Evolutionary conservation across 768 basidiomycete species (phyloP).

Genomic region (Kwoniella dendrophila): DNA sequence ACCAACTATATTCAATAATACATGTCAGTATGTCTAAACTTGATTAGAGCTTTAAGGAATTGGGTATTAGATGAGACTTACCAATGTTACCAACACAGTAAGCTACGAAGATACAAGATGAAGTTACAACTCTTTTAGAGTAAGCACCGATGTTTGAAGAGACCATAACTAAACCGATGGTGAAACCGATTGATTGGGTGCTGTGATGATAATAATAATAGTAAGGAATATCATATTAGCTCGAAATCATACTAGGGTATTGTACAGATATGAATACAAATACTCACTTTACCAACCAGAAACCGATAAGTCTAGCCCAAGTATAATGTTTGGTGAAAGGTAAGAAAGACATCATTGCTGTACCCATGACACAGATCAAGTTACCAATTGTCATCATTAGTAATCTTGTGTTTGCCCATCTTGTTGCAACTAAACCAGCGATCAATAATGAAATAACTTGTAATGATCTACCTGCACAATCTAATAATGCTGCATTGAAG

Average conservation of each 20-base stretch:
- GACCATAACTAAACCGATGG: conserved; percentile 56
- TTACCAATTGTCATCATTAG: conserved; percentile 54
- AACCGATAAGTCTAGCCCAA: conserved; percentile 53
- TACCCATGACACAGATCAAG: conserved; percentile 50
- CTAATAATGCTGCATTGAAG: conserved; percentile 54
- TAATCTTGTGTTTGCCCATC: conserved; percentile 49
- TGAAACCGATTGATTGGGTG: conserved; percentile 54
- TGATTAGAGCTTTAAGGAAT: too few species aligned
- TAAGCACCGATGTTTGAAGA: conserved; percentile 53
- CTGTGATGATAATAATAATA: conserved; percentile 4
- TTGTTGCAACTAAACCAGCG: conserved; percentile 53
- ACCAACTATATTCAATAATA: conserved; percentile 19
- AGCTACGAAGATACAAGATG: conserved; percentile 50
- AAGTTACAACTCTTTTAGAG: conserved; percentile 50
- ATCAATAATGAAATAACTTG: conserved; percentile 56
- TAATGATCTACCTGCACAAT: conserved; percentile 55
- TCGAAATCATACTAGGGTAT: not conserved
- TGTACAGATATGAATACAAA: not conserved
- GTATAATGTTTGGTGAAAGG: conserved; percentile 43
- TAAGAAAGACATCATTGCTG: conserved; percentile 54
- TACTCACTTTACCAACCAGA: conserved; percentile 48
- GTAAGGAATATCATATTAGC: not conserved
- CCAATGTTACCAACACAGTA: conserved; percentile 53
- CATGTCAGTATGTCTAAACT: not conserved
- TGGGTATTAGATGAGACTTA: not conserved